Conservation (phyloP, 352 stramenopile species). For the Globisporangium nodosum region DNA sequence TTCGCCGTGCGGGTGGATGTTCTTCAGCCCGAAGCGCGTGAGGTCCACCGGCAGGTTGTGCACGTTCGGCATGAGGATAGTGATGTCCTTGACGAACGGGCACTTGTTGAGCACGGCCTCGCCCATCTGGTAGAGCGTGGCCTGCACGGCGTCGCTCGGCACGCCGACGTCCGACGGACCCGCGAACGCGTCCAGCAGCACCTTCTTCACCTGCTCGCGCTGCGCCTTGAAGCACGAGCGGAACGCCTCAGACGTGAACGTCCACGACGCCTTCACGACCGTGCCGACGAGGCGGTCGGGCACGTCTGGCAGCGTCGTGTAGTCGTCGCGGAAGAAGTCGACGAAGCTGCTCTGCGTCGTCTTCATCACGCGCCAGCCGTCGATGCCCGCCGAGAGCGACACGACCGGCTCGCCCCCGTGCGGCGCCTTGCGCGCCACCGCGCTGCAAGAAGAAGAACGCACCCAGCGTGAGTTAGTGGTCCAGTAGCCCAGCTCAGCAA, state of each 20-base stretch:
- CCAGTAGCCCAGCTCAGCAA: no score
- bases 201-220: conserved; percentile 51
- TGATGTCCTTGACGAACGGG: conserved; percentile 66
- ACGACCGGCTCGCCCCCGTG: conserved; percentile 25
- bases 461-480: not conserved
- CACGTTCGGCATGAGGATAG: conserved; percentile 82
- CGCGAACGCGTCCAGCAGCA: conserved; percentile 71
- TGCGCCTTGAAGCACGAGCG: conserved; percentile 35
- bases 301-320: conserved; percentile 72
- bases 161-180: conserved; percentile 74
- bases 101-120: conserved; percentile 66
- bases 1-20: conserved; percentile 84
- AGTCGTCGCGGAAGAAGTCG: conserved; percentile 80
- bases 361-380: conserved; percentile 83
- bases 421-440: conserved; percentile 43
- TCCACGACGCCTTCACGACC: conserved; percentile 72
- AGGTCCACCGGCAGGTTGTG: conserved; percentile 88
- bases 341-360: conserved; percentile 87
- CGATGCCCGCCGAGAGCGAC: conserved; percentile 50
- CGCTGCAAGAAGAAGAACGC: conserved; percentile 19
- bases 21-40: conserved; percentile 76
- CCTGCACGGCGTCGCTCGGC: conserved; percentile 74
- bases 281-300: conserved; percentile 74
- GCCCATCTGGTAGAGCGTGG: conserved; percentile 85
- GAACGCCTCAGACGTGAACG: conserved; percentile 40